These are phyloP conservation scores for Linnemannia schmuckeri DNA, from an alignment of 192 early-diverging fungal genomes.

Conservation along the genomic window DNA sequence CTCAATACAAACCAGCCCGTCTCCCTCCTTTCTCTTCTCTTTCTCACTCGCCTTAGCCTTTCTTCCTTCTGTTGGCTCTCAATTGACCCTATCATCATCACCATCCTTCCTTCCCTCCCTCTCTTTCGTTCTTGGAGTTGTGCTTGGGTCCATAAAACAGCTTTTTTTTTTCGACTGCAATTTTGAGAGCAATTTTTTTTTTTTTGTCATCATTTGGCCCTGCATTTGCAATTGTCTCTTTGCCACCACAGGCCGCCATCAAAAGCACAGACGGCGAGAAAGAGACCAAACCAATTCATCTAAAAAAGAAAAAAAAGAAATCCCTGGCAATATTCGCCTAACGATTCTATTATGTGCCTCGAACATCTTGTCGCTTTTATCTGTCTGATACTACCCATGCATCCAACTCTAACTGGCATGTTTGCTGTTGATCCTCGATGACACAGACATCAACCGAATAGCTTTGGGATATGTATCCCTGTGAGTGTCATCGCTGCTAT, in stretches of 20 bases:
- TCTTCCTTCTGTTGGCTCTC: not conserved
- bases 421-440: too few species aligned
- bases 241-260: not conserved
- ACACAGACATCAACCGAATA: not conserved
- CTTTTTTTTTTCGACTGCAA: constrained; percentile 4
- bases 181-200: not conserved
- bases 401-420: too few species aligned
- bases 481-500: not conserved
- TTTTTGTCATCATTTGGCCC: constrained; percentile 8
- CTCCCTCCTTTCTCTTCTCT: not conserved
- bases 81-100: not conserved
- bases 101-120: not conserved
- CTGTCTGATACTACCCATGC: too few species aligned
- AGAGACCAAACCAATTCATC: too few species aligned
- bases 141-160: not conserved
- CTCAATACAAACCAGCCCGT: not conserved
- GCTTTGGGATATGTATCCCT: not conserved
- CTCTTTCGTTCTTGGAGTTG: not conserved
- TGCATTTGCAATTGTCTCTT: not conserved
- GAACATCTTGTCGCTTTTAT: too few species aligned
- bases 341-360: too few species aligned
- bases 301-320: too few species aligned
- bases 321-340: too few species aligned
- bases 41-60: not conserved
- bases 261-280: not conserved